Evolutionary conservation across 495 filamentous ascomycete genomes (phyloP).

Genomic region (Filosporella fistucella): DNA sequence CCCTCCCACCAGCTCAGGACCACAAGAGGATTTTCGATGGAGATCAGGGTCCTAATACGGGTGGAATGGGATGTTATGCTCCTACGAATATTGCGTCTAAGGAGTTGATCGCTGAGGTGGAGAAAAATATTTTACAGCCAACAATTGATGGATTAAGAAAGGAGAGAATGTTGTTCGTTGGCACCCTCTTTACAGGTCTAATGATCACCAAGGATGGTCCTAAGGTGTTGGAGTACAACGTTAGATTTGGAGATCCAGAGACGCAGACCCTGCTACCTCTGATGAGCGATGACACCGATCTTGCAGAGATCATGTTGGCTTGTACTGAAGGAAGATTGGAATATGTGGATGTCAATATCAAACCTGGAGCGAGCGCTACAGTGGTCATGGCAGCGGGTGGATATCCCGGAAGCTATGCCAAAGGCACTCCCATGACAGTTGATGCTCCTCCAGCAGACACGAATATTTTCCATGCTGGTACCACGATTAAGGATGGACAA

Average conservation of each 20-base stretch:
- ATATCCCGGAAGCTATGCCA: slow-evolving; percentile 88
- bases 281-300: slow-evolving; percentile 72
- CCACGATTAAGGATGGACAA: slow-evolving; percentile 54
- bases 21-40: slow-evolving; percentile 93
- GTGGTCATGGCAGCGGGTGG: slow-evolving; percentile 92
- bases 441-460: slow-evolving; percentile 35
- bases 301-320: slow-evolving; percentile 87
- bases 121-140: slow-evolving; percentile 79
- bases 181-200: slow-evolving; percentile 88
- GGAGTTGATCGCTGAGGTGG: slow-evolving; percentile 68
- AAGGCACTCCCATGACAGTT: slow-evolving; percentile 65
- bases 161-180: slow-evolving; percentile 75
- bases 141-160: slow-evolving; percentile 84
- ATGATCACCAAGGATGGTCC: slow-evolving; percentile 91
- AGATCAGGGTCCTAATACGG: slow-evolving; percentile 90
- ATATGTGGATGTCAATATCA: slow-evolving; percentile 61
- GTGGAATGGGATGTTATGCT: slow-evolving; percentile 97
- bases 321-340: slow-evolving; percentile 74
- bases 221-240: slow-evolving; percentile 94
- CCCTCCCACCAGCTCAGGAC: slow-evolving; percentile 90
- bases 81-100: slow-evolving; percentile 79
- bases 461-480: slow-evolving; percentile 92
- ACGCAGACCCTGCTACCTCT: slow-evolving; percentile 88
- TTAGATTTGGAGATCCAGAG: slow-evolving; percentile 93
- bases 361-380: slow-evolving; percentile 70